phyloP scores from a whole-genome alignment of 805 yeast genomes.

The Metschnikowia cerradonensis region DNA sequence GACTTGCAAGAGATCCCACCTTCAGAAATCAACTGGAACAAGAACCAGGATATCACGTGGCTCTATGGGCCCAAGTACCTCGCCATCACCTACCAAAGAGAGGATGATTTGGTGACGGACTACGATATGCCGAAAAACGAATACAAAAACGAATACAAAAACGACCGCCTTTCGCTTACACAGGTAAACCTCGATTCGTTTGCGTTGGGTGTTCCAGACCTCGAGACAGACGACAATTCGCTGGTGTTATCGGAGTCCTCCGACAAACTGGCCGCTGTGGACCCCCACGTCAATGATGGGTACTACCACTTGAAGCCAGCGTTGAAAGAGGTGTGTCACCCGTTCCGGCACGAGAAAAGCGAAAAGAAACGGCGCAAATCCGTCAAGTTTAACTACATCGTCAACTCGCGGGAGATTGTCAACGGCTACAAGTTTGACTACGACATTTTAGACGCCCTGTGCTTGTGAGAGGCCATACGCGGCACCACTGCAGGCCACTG shows the following conservation, averaged over 20 bases:
- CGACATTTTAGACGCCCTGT: slow-evolving; percentile 37
- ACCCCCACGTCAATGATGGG: slow-evolving; percentile 10
- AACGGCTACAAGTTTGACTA: slow-evolving; percentile 43
- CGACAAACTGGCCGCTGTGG: slow-evolving; percentile 4
- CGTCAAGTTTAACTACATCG: slow-evolving; percentile 41
- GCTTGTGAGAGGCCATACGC: slow-evolving; percentile 17
- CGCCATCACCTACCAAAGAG: not conserved
- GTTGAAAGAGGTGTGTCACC: slow-evolving; percentile 11
- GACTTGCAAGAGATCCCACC: slow-evolving; percentile 36
- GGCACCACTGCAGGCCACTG: slow-evolving; percentile 1
- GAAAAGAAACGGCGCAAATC: slow-evolving; percentile 18
- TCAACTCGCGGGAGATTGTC: slow-evolving; percentile 43
- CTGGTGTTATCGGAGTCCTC: slow-evolving; percentile 10
- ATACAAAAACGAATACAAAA: no score
- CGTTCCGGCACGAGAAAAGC: slow-evolving; percentile 7
- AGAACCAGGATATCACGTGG: slow-evolving; percentile 51
- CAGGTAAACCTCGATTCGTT: slow-evolving; percentile 5
- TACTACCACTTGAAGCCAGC: slow-evolving; percentile 19
- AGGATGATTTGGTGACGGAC: not conserved
- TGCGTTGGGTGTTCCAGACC: slow-evolving; percentile 3
- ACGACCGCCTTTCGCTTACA: slow-evolving; percentile 4
- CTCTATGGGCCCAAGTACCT: slow-evolving; percentile 47
- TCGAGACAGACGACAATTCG: slow-evolving; percentile 11
- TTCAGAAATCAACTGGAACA: slow-evolving; percentile 48
- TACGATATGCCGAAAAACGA: no score